These are phyloP conservation scores for Pelagophyceae sp. DNA, from an alignment of 352 stramenopile species.

Conservation along the genomic window DNA sequence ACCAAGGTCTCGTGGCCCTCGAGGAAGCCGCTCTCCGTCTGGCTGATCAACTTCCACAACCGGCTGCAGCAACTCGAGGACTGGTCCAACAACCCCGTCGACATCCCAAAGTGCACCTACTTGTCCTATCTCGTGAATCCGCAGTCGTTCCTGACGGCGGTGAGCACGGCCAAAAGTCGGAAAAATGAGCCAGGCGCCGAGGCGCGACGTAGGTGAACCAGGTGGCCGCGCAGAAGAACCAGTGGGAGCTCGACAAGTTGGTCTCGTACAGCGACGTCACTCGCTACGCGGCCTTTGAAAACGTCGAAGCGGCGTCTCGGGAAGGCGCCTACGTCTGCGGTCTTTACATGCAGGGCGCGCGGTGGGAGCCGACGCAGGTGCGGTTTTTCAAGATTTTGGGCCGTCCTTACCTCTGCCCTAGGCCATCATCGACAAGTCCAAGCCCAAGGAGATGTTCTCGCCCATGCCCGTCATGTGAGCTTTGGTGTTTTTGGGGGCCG, in stretches of 20 bases:
- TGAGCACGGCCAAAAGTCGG: too few species aligned
- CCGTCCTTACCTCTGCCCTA: too few species aligned
- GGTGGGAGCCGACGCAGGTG: conserved; percentile 81
- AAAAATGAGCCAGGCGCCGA: too few species aligned
- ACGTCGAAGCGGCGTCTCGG: conserved; percentile 35
- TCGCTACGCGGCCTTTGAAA: conserved; percentile 24
- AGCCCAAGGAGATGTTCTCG: conserved; percentile 96
- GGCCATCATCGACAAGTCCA: conserved; percentile 80
- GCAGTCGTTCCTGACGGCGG: conserved; percentile 90
- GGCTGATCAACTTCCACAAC: conserved; percentile 81
- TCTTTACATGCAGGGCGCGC: conserved; percentile 85
- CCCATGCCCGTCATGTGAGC: conserved; percentile 92
- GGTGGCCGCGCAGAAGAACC: conserved; percentile 91
- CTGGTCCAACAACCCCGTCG: conserved; percentile 86
- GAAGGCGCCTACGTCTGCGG: conserved; percentile 91
- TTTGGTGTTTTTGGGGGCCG: too few species aligned
- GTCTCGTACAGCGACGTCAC: conserved; percentile 92
- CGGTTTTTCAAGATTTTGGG: too few species aligned
- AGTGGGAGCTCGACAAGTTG: conserved; percentile 90
- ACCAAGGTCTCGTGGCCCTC: conserved; percentile 87
- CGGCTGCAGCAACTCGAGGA: conserved; percentile 86
- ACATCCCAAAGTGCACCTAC: conserved; percentile 92
- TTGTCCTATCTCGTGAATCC: conserved; percentile 86
- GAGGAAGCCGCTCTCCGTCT: conserved; percentile 72
- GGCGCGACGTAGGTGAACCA: too few species aligned